Base-by-base conservation (phyloP, 2,329 filamentous ascomycete species). In the Emergomyces africanus region DNA sequence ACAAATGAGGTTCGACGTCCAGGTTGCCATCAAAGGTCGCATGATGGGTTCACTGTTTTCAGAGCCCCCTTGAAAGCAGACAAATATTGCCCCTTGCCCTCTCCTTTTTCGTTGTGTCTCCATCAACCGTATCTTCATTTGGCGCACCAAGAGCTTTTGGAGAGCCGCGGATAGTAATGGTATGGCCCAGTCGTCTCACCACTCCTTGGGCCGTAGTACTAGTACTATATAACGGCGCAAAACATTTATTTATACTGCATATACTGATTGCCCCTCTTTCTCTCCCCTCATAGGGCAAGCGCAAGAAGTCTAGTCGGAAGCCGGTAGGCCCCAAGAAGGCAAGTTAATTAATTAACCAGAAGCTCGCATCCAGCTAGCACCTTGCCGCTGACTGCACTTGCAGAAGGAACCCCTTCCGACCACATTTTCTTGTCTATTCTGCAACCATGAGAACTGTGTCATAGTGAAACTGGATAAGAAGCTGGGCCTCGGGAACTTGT, bases 371-470 rank as follows among this genome's bases (percentile, higher is more conserved):
- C 39, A 30, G 9, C 5, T 20, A 12, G 55, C 57, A 39, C 28
- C 42, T 35, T 56, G 60, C 57, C 35, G 25, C 60, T 39, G 46
- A 55, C 18, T 33, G 10, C 42, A 8, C n/a, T 41, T 35, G 25
- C 59, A 76, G 75, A 74, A 70, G 66, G 77, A 78, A 64, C 74
- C 75, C 30, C 72, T 79, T n/a, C 69, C 76, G 18, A 91, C 89
- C 2, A 83, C 84, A n/a, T 99, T 99, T 74, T 89, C 91, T 60
- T 99, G 94, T 72, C 85, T 99, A 51, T 99, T 99, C 77, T 99
- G 94, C 80, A 97, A 96, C 73, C 91, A 97, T 75, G 94, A 97
- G 71, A 94, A 90, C 65, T 89, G 91, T 0, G 89, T 99, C 57
- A 82, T 84, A 33, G 88, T 96, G 65, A 94, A 95, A 74, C 81